phyloP scores from a whole-genome alignment of 768 basidiomycete species.

The Mycena chlorophos region DNA sequence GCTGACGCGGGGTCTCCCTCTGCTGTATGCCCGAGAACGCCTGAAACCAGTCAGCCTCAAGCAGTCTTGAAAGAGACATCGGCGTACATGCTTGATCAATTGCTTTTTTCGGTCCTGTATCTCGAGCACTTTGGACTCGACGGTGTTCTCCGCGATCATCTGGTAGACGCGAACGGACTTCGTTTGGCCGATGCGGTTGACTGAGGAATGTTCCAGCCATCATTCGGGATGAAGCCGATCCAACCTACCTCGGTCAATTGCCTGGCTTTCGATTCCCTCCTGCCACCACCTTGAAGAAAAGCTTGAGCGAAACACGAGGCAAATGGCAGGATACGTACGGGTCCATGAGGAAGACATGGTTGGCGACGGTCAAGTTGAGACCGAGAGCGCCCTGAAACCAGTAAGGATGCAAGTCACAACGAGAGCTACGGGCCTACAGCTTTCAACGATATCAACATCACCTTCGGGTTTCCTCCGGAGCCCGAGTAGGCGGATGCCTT shows the following conservation, averaged over 20 bases:
- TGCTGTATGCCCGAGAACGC: slow-evolving; percentile 83
- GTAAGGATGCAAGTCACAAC: not conserved
- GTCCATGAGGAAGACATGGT: slow-evolving; percentile 85
- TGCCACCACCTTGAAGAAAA: slow-evolving; percentile 69
- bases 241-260: slow-evolving; percentile 45
- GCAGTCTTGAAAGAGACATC: not conserved
- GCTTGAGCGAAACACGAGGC: not conserved
- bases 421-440: slow-evolving; percentile 39
- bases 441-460: slow-evolving; percentile 88
- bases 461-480: slow-evolving; percentile 56
- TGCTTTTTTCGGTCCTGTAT: slow-evolving; percentile 86
- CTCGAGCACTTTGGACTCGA: slow-evolving; percentile 84
- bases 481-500: slow-evolving; percentile 6
- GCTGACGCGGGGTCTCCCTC: slow-evolving; percentile 72
- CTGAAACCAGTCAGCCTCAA: slow-evolving; percentile 35
- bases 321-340: slow-evolving; percentile 55
- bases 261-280: slow-evolving; percentile 85
- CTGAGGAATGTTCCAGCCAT: slow-evolving; percentile 40
- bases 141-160: slow-evolving; percentile 85
- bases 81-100: slow-evolving; percentile 67
- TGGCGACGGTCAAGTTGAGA: slow-evolving; percentile 84
- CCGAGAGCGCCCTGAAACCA: slow-evolving; percentile 69
- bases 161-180: slow-evolving; percentile 87
- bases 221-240: not conserved
- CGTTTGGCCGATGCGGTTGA: slow-evolving; percentile 83